Percentiles rank a stretch among this genome's conserved stretches.
phyloP scores from a whole-genome alignment of 2,329 filamentous ascomycete genomes.

The Xylariales sp. region DNA sequence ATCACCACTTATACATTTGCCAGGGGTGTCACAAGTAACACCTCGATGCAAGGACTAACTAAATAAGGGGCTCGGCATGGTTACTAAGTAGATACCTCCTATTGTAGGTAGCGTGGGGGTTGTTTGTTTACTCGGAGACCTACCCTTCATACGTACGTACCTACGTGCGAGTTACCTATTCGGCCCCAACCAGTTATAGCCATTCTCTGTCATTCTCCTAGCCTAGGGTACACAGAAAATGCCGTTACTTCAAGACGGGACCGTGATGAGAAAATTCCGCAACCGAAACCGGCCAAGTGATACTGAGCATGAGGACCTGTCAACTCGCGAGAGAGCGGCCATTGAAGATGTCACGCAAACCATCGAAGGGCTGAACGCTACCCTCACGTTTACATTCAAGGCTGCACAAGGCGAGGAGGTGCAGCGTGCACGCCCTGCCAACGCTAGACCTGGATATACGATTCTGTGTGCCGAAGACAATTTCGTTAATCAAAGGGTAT shows the following conservation, averaged over 20 bases:
- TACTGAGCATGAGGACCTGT: neutral
- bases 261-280: constrained; percentile 9
- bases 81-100: too few species aligned
- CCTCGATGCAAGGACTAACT: too few species aligned
- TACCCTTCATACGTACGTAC: neutral
- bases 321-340: constrained; percentile 7
- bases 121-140: neutral
- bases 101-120: neutral
- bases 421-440: neutral
- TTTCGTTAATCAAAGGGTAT: constrained; percentile 7
- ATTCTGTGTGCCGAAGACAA: constrained; percentile 21
- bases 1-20: neutral
- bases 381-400: constrained; percentile 25
- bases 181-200: neutral
- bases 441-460: neutral
- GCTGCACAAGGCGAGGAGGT: constrained; percentile 17
- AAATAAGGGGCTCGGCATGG: neutral
- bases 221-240: neutral
- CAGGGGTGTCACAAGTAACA: neutral
- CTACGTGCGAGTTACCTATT: neutral
- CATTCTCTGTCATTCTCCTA: neutral
- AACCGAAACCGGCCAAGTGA: neutral
- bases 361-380: constrained; percentile 10
- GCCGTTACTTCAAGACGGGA: constrained; percentile 23
- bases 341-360: constrained; percentile 18